These are phyloP conservation scores for Leishmania tropica DNA, from an alignment of 208 protist species.

Conservation along the genomic window DNA sequence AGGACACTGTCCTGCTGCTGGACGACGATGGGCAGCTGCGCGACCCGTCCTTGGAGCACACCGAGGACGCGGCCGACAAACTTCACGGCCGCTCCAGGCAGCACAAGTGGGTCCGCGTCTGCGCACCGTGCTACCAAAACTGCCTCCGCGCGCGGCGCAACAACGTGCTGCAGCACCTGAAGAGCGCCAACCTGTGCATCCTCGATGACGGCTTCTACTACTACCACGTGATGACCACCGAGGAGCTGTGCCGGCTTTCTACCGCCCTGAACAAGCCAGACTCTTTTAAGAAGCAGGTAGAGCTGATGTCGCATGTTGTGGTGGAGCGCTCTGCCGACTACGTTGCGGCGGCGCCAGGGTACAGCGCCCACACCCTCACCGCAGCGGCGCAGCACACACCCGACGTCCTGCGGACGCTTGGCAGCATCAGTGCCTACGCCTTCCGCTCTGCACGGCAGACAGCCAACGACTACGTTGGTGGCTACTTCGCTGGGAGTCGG, in stretches of 20 bases:
- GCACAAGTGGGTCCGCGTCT: slow-evolving; percentile 54
- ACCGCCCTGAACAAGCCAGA: slow-evolving; percentile 53
- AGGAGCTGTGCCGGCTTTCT: slow-evolving; percentile 47
- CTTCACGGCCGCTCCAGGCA: slow-evolving; percentile 10
- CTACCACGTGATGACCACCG: slow-evolving; percentile 55
- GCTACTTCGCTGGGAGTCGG: slow-evolving; percentile 27
- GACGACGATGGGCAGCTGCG: slow-evolving; percentile 8
- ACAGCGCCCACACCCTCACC: slow-evolving; percentile 29
- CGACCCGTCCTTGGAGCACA: not conserved
- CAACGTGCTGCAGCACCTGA: slow-evolving; percentile 38
- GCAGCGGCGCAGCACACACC: slow-evolving; percentile 36
- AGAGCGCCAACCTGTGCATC: slow-evolving; percentile 52
- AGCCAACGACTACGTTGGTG: slow-evolving; percentile 34
- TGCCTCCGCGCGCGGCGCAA: slow-evolving; percentile 57
- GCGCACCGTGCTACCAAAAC: slow-evolving; percentile 55
- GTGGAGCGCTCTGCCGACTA: slow-evolving; percentile 49
- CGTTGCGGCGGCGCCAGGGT: slow-evolving; percentile 31
- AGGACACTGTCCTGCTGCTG: not conserved
- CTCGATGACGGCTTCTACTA: slow-evolving; percentile 63
- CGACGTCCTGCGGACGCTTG: slow-evolving; percentile 36
- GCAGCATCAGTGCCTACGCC: slow-evolving; percentile 35
- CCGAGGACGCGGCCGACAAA: not conserved
- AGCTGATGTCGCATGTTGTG: slow-evolving; percentile 46
- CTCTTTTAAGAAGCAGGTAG: slow-evolving; percentile 46
- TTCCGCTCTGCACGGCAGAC: slow-evolving; percentile 27